These are phyloP conservation scores for Xylariaceae sp. DNA, from an alignment of 2,329 filamentous ascomycete species.

Conservation along the genomic window DNA sequence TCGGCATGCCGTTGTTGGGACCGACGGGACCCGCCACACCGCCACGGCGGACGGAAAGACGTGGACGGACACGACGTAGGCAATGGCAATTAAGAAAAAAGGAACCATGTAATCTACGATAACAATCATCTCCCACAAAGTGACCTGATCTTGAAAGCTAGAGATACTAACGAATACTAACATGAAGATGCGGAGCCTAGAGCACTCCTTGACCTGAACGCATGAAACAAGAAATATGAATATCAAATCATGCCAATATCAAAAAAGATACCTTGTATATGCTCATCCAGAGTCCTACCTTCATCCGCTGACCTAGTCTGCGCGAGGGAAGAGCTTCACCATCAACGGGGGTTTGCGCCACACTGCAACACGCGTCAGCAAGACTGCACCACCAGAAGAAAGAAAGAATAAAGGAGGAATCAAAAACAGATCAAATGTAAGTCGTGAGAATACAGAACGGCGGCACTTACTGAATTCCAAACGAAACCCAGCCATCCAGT, in stretches of 20 bases:
- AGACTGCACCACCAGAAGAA: not conserved
- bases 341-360: constrained; percentile 1
- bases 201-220: not conserved
- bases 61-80: too few species aligned
- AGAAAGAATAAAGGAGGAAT: not conserved
- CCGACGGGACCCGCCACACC: too few species aligned
- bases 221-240: not conserved
- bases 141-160: too few species aligned
- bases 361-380: not conserved
- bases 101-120: too few species aligned
- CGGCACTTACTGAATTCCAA: constrained; percentile 3
- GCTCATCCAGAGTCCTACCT: not conserved
- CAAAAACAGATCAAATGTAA: not conserved
- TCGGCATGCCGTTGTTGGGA: too few species aligned
- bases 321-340: not conserved
- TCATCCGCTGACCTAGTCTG: not conserved
- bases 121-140: too few species aligned
- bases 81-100: too few species aligned
- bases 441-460: not conserved
- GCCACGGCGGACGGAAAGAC: too few species aligned
- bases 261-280: not conserved
- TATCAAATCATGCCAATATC: not conserved
- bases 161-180: too few species aligned
- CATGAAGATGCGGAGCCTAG: not conserved
- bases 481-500: constrained; percentile 1